Percentiles rank a stretch among this genome's conserved stretches.
phyloP scores from a whole-genome alignment of 2,329 filamentous ascomycete species.

The Dendrostoma leiphaemia region DNA sequence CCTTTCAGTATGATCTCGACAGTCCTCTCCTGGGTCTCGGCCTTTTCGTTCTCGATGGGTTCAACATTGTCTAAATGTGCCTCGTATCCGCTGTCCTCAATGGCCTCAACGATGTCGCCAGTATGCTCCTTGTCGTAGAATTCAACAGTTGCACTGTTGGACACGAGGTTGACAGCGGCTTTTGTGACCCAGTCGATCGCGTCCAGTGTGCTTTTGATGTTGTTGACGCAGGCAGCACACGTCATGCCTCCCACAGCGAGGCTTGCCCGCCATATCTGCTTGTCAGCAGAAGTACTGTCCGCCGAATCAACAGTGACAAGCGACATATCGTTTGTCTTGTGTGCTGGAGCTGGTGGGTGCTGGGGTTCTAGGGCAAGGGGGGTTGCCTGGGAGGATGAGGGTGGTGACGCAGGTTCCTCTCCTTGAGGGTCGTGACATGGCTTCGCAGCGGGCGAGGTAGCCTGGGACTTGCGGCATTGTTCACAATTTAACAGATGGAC shows the following conservation, averaged over 20 bases:
- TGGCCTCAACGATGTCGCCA: slow-evolving; percentile 48
- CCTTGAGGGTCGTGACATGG: neutral
- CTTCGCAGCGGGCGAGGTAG: slow-evolving; percentile 5
- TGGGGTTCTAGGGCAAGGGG: neutral
- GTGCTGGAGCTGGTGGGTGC: neutral
- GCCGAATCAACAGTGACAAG: slow-evolving; percentile 36
- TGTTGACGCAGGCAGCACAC: slow-evolving; percentile 66
- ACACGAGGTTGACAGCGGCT: slow-evolving; percentile 62
- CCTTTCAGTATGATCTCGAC: slow-evolving; percentile 67
- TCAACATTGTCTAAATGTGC: slow-evolving; percentile 54
- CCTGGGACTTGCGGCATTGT: slow-evolving; percentile 33
- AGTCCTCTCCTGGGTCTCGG: slow-evolving; percentile 42
- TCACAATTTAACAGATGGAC: slow-evolving; percentile 43
- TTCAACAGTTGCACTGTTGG: slow-evolving; percentile 63
- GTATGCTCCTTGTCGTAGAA: slow-evolving; percentile 47
- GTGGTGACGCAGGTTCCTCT: neutral
- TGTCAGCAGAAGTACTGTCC: slow-evolving; percentile 24
- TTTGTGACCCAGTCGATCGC: slow-evolving; percentile 57
- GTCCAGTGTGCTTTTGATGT: slow-evolving; percentile 58
- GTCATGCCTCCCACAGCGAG: slow-evolving; percentile 72
- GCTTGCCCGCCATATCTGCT: slow-evolving; percentile 45
- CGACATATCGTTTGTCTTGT: slow-evolving; percentile 13
- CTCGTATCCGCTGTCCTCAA: slow-evolving; percentile 66
- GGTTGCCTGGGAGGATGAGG: neutral
- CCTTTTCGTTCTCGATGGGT: slow-evolving; percentile 31